Evolutionary conservation across 73 alveolate species (phyloP).

Genomic region (Paramecium pentaurelia): DNA sequence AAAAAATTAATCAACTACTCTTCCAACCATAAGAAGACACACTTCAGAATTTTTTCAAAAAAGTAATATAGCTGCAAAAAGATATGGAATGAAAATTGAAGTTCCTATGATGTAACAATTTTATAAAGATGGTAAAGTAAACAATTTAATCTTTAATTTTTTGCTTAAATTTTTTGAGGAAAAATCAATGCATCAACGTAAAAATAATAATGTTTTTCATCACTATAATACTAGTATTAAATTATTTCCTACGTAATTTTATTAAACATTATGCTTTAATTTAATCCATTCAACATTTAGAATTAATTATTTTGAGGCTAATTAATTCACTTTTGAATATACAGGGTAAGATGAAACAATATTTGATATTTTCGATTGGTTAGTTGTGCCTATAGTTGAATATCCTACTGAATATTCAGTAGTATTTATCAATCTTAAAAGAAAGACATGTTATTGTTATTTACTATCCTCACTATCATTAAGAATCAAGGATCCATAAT

Average conservation of each 20-base stretch:
- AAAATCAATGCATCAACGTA: background rate
- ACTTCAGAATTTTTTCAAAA: slow-evolving; percentile 11
- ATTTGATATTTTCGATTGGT: slow-evolving; percentile 33
- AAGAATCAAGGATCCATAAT: slow-evolving; percentile 12
- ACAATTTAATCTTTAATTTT: background rate
- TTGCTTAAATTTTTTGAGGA: background rate
- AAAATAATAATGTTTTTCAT: background rate
- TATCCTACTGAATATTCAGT: slow-evolving; percentile 22
- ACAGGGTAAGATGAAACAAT: slow-evolving; percentile 38
- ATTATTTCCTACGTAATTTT: background rate
- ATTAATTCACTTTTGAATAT: slow-evolving; percentile 17
- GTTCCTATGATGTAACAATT: slow-evolving; percentile 16
- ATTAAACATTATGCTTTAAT: background rate
- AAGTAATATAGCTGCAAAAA: background rate
- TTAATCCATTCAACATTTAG: background rate
- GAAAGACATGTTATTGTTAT: slow-evolving; percentile 5
- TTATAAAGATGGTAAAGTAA: background rate
- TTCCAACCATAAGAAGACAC: background rate
- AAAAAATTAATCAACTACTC: background rate
- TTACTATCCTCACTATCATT: background rate
- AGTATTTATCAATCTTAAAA: background rate
- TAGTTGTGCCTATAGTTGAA: background rate
- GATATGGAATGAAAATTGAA: slow-evolving; percentile 34
- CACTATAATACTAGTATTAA: background rate
- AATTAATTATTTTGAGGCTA: slow-evolving; percentile 25